Evolutionary conservation across 345 rosid genomes (phyloP).

Genomic region (Eutrema heterophyllum): DNA sequence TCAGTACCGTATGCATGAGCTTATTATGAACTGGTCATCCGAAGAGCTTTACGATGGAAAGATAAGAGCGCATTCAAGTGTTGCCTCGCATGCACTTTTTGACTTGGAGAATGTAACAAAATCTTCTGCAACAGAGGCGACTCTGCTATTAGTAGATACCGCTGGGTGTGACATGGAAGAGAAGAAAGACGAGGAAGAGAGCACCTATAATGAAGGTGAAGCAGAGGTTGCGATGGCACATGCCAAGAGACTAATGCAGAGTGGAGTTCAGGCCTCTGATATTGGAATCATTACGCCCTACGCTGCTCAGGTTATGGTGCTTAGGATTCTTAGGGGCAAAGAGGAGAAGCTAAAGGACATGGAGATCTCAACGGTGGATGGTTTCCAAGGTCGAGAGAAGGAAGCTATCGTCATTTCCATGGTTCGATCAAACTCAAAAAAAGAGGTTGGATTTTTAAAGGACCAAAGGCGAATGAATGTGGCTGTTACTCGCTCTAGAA

Average conservation of each 20-base stretch:
- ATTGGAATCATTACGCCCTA: slow-evolving; percentile 93
- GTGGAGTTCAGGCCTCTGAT: slow-evolving; percentile 77
- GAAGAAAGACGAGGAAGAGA: slow-evolving; percentile 98
- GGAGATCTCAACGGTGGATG: slow-evolving; percentile 96
- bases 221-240: slow-evolving; percentile 87
- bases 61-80: slow-evolving; percentile 80
- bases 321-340: slow-evolving; percentile 63
- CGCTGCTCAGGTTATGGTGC: slow-evolving; percentile 89
- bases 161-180: slow-evolving; percentile 99
- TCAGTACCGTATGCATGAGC: slow-evolving; percentile 98
- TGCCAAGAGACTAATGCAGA: slow-evolving; percentile 68
- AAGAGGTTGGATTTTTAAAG: slow-evolving; percentile 86
- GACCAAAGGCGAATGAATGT: slow-evolving; percentile 90
- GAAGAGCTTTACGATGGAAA: slow-evolving; percentile 74
- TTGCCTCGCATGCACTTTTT: slow-evolving; percentile 78
- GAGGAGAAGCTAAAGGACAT: slow-evolving; percentile 70
- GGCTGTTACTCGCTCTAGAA: slow-evolving; percentile 90
- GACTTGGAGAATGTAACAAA: slow-evolving; percentile 67
- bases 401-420: slow-evolving; percentile 92
- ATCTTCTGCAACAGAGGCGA: slow-evolving; percentile 74
- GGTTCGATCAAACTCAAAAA: slow-evolving; percentile 91
- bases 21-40: slow-evolving; percentile 95
- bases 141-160: slow-evolving; percentile 73
- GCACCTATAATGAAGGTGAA: slow-evolving; percentile 94
- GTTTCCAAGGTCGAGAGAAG: slow-evolving; percentile 97